Conservation (phyloP, 2,329 filamentous ascomycete genomes). For the Colletotrichum camelliae region DNA sequence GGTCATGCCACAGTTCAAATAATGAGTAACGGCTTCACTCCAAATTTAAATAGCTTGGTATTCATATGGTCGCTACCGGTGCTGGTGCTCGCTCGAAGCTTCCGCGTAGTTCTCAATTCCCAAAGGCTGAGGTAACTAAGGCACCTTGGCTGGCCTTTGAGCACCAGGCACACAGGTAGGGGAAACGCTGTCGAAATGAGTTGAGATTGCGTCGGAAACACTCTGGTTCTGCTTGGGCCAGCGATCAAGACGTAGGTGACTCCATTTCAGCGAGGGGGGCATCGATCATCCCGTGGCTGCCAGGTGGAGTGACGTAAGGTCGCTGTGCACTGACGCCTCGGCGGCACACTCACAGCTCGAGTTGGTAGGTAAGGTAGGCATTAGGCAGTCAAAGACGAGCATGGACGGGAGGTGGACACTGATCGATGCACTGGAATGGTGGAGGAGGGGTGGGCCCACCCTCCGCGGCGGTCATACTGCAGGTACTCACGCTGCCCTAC, state of each 20-base stretch:
- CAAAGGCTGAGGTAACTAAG: neutral
- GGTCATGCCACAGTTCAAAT: neutral
- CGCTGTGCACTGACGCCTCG: neutral
- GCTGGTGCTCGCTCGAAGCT: neutral
- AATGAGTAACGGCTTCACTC: neutral
- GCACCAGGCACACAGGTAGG: neutral
- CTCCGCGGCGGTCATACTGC: neutral
- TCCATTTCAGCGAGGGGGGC: neutral
- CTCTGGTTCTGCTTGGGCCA: neutral
- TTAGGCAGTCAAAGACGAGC: neutral
- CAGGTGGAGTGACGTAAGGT: constrained; percentile 12
- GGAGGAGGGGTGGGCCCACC: neutral
- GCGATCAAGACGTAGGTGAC: constrained; percentile 9
- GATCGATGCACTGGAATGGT: neutral
- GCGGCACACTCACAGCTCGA: neutral
- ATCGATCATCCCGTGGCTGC: constrained; percentile 1
- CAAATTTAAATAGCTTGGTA: neutral
- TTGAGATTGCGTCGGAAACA: neutral
- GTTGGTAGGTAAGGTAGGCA: neutral
- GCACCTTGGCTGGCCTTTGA: neutral
- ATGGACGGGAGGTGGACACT: neutral
- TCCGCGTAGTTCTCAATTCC: neutral
- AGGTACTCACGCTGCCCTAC: neutral
- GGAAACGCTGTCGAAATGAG: neutral
- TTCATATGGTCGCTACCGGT: neutral